Percentiles rank a stretch among this genome's conserved stretches.
Conservation (phyloP, 768 basidiomycete genomes). For the Lactifluus rugatus region DNA sequence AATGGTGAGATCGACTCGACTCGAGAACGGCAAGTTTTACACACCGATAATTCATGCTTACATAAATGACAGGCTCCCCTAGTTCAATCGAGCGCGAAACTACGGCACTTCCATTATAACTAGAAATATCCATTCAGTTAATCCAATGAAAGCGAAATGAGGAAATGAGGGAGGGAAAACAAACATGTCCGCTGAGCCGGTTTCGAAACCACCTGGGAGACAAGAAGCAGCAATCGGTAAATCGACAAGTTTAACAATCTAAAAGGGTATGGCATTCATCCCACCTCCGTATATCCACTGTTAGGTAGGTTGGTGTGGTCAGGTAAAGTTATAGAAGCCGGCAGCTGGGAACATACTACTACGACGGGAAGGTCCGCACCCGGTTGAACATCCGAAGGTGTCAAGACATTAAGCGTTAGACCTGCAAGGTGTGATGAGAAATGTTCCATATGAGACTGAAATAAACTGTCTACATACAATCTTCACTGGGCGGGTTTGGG, state of each 20-base stretch:
- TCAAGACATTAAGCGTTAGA: conserved; percentile 21
- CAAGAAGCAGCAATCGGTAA: too few relatives aligned
- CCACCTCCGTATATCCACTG: too few relatives aligned
- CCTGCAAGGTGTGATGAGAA: too few relatives aligned
- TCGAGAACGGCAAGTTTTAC: too few relatives aligned
- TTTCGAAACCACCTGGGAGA: background rate
- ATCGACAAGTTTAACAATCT: background rate
- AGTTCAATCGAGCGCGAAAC: conserved; percentile 22
- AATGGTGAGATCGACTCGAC: too few relatives aligned
- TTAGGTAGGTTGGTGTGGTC: too few relatives aligned
- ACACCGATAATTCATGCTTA: conserved; percentile 23
- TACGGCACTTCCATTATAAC: conserved; percentile 5
- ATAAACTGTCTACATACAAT: conserved; percentile 11
- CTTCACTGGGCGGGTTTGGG: conserved; percentile 12
- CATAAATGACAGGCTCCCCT: conserved; percentile 21
- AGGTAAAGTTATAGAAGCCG: background rate
- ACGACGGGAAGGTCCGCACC: conserved; percentile 20
- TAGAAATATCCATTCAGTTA: background rate
- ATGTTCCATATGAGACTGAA: background rate
- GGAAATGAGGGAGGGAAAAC: background rate
- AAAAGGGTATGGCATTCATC: conserved; percentile 4
- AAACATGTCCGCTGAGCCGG: background rate
- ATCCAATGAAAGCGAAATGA: too few relatives aligned
- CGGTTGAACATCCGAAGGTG: conserved; percentile 6
- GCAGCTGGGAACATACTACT: conserved; percentile 20